Evolutionary conservation across 2,329 filamentous ascomycete genomes (phyloP), one percentile per base, ranked within the genome.

Genomic region (Colletotrichum sp.): DNA sequence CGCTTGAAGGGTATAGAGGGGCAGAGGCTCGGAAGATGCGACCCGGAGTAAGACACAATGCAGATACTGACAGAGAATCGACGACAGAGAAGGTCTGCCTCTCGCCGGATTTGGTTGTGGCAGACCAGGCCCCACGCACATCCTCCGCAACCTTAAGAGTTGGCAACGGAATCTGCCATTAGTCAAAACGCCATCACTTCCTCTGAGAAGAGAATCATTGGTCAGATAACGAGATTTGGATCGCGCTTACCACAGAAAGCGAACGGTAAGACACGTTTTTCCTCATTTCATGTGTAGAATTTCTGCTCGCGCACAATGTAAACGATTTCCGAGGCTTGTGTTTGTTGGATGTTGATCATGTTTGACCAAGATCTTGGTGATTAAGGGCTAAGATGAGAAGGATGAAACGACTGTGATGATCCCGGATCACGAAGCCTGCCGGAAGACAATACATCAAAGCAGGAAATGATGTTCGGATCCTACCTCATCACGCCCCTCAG

Each of bases 271-370:
- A 73, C 61, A 63, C 32, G 12, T 59, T 59, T 48, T 61, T n/a
- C n/a, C 63, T 57, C 63, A 36, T 68, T 73, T 32, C 55, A 64
- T 72, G 64, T 36, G 61, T 32, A 30, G 70, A 68, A 72, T 7
- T 48, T 68, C 73, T 72, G 39, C 63, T 59, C 28, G 44, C 19
- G 19, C 8, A 32, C 57, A 5, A 52, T 66, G 16, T 39, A 44
- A 28, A 34, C 55, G 57, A 48, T 27, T 32, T 22, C 27, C 68
- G 25, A 19, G 13, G 44, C 27, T 57, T 34, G 28, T n/a, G 39
- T 39, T 57, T 59, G 61, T 25, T 55, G 22, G 32, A 65, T 64
- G 69, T 59, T 64, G 69, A 75, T 75, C 73, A 68, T 73, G 69
- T 64, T 75, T 57, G 55, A 52, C 34, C 57, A 68, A 44, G 30